Evolutionary conservation across 1,284 basidiomycete genomes (phyloP), one percentile per base, ranked within the genome.

Genomic region (Gomphus sp.): DNA sequence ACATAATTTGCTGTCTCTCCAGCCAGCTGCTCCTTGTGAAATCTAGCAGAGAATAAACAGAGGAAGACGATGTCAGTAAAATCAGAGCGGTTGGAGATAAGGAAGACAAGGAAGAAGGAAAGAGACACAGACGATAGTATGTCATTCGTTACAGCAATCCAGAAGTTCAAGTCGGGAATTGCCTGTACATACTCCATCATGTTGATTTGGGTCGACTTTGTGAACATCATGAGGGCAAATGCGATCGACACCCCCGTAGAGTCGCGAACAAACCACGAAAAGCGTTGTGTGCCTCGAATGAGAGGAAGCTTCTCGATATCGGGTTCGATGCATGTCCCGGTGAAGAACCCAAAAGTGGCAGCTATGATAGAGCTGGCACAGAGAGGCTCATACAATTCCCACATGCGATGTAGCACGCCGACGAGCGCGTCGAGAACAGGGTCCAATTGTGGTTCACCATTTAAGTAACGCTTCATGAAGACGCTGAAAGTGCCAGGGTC

Each of bases 21-120:
- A 7, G 37, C 44, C 1, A 59, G 52, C 36, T 61, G 57, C 28
- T 61, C 60, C 50, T 58, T 58, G 39, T 58, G 49, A 47, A 59
- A 70, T 55, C 66, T 77, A 43, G 41, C 16, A 43, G 41, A n/a
- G 28, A 28, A 28, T 28, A 28, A 28, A 2, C 28, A 28, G 28
- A 28, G 28, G 28, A 28, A 28, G 3, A 4, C 28, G 28, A 28
- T 28, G 28, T 28, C 28, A 43, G n/a, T 8, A 16, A 18, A 37
- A 37, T 37, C 36, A 12, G 9, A 37, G 36, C 36, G 28, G 39
- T 7, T 43, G 16, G 4, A 43, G 41, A 43, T 43, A n/a, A 43
- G 16, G n/a, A n/a, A 43, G 41, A 36, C 5, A 43, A 43, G n/a
- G n/a, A 16, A 16, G 14, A 12, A 16, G 41, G n/a, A 16, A 16